Evolutionary conservation across 768 basidiomycete genomes (phyloP).

Genomic region (Tylopilus subfusipes): DNA sequence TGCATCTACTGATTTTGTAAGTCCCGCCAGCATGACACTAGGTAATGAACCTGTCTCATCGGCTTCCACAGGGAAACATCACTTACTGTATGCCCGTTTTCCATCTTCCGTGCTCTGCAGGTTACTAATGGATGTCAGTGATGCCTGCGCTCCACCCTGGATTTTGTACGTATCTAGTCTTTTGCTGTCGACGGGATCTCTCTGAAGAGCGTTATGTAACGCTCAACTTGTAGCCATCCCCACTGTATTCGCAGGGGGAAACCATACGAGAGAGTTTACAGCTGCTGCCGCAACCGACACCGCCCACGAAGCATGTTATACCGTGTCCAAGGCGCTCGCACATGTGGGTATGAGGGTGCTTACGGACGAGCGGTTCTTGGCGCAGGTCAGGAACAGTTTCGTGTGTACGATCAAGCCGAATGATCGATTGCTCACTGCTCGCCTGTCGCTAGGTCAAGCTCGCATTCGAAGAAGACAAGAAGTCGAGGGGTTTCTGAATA

Average conservation of each 20-base stretch:
- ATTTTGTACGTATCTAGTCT: conserved; percentile 36
- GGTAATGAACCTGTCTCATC: not conserved
- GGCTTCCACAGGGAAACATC: conserved; percentile 44
- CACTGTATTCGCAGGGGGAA: conserved; percentile 65
- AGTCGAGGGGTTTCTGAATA: conserved; percentile 6
- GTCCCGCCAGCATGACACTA: conserved; percentile 21
- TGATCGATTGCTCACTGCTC: not conserved
- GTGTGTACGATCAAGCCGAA: not conserved
- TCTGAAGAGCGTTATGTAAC: not conserved
- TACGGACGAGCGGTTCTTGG: conserved; percentile 62
- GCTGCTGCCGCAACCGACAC: conserved; percentile 54
- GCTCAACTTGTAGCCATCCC: conserved; percentile 60
- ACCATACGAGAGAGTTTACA: conserved; percentile 72
- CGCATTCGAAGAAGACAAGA: conserved; percentile 47
- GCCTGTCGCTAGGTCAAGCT: conserved; percentile 39
- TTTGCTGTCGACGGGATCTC: not conserved
- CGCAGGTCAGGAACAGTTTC: conserved; percentile 39
- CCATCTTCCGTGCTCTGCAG: not conserved
- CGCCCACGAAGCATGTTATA: conserved; percentile 65
- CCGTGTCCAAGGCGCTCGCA: conserved; percentile 69
- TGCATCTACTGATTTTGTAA: conserved; percentile 82
- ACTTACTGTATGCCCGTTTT: conserved; percentile 54
- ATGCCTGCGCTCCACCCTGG: conserved; percentile 73
- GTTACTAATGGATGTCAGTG: conserved; percentile 29
- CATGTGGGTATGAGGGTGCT: conserved; percentile 65